Percentiles rank a stretch among this genome's conserved stretches.
Conservation (phyloP, 1,139 yeast genomes). For the Kluyveromyces sp. region DNA sequence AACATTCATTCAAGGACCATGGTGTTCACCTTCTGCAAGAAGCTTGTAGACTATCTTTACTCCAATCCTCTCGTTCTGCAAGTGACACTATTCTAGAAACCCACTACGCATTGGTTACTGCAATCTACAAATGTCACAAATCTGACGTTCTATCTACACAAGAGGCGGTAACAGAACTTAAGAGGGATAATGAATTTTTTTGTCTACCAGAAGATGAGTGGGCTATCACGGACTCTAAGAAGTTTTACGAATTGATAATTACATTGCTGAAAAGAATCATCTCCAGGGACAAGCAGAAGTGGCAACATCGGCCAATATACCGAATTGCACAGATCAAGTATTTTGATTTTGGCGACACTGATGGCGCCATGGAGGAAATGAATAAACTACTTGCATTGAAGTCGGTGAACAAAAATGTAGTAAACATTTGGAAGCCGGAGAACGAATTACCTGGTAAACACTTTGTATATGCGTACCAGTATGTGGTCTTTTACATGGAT, state of each 20-base stretch:
- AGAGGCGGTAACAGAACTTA: conserved; percentile 38
- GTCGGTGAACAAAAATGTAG: conserved; percentile 61
- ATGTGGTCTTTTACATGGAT: conserved; percentile 56
- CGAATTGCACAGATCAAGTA: conserved; percentile 59
- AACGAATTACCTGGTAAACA: conserved; percentile 90
- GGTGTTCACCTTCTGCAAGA: conserved; percentile 38
- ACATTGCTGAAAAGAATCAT: conserved; percentile 38
- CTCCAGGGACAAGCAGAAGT: conserved; percentile 66
- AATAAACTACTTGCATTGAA: conserved; percentile 56
- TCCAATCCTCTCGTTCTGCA: conserved; percentile 32
- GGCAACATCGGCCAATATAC: conserved; percentile 86
- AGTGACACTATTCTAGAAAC: conserved; percentile 67
- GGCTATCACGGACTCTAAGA: conserved; percentile 12
- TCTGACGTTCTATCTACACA: conserved; percentile 31
- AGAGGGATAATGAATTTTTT: conserved; percentile 33
- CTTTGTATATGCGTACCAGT: conserved; percentile 68
- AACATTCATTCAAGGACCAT: conserved; percentile 22
- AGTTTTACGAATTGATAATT: conserved; percentile 32
- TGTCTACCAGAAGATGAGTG: conserved; percentile 20
- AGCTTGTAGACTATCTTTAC: conserved; percentile 40
- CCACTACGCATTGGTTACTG: conserved; percentile 56
- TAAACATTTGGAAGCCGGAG: conserved; percentile 92
- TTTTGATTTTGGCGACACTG: conserved; percentile 46
- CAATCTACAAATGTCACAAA: conserved; percentile 51
- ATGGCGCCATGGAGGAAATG: conserved; percentile 60